Conservation (phyloP, 768 basidiomycete species). For the Coprinopsis sp. region DNA sequence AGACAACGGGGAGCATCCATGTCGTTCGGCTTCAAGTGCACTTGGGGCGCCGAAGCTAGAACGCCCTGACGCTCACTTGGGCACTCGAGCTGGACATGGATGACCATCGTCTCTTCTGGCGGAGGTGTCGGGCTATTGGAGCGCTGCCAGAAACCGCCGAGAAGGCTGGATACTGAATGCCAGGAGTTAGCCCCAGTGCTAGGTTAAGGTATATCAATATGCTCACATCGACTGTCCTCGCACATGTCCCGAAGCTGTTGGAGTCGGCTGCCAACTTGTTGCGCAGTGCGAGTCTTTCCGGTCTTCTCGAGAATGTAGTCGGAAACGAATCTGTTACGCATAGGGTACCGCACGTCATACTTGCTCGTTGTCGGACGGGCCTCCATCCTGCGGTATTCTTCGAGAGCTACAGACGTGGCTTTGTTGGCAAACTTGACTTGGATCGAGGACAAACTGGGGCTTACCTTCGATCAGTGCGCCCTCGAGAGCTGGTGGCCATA, state of each 20-base stretch:
- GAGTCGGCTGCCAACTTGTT: slow-evolving; percentile 75
- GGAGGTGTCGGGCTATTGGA: slow-evolving; percentile 5
- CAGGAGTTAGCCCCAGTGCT: background rate
- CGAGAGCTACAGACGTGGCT: slow-evolving; percentile 40
- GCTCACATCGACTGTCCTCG: slow-evolving; percentile 38
- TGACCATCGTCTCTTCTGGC: slow-evolving; percentile 7
- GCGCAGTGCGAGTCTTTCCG: slow-evolving; percentile 62
- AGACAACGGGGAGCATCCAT: slow-evolving; percentile 15
- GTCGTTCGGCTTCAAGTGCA: slow-evolving; percentile 17
- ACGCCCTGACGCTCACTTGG: slow-evolving; percentile 11
- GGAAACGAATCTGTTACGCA: slow-evolving; percentile 75
- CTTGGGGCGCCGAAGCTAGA: slow-evolving; percentile 9
- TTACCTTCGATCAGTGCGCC: slow-evolving; percentile 67
- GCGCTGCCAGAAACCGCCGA: background rate
- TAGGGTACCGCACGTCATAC: slow-evolving; percentile 65
- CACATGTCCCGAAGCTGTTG: slow-evolving; percentile 74
- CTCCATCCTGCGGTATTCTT: slow-evolving; percentile 54
- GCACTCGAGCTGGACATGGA: slow-evolving; percentile 21
- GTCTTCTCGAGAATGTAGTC: slow-evolving; percentile 65
- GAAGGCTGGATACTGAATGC: background rate
- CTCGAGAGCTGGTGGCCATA: slow-evolving; percentile 76
- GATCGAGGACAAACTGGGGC: slow-evolving; percentile 9
- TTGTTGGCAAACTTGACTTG: background rate
- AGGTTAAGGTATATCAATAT: background rate
- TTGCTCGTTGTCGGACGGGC: slow-evolving; percentile 55